phyloP scores from a whole-genome alignment of 192 early-diverging fungal species.

The Backusella australiensis region DNA sequence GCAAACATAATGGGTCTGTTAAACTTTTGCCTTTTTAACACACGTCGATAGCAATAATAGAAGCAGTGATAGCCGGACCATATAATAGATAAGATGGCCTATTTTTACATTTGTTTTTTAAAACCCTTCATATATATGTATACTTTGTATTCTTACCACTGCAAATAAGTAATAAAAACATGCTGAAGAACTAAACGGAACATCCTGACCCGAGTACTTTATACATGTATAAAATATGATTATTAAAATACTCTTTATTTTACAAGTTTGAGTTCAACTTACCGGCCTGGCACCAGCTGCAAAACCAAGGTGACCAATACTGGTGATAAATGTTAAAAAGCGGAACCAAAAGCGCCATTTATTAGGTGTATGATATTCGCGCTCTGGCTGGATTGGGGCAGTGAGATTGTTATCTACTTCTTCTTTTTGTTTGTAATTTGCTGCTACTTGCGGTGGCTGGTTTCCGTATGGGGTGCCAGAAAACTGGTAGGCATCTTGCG shows the following conservation, averaged over 20 bases:
- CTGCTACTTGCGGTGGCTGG: background rate
- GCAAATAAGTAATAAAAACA: conserved; percentile 35
- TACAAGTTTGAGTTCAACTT: conserved; percentile 5
- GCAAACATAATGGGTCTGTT: conserved; percentile 24
- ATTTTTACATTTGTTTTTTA: background rate
- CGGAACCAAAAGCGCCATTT: conserved; percentile 20
- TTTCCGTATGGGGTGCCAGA: conserved; percentile 34
- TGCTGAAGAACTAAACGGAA: conserved; percentile 24
- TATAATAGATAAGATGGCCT: conserved; percentile 28
- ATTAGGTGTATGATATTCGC: conserved; percentile 7
- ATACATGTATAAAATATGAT: background rate
- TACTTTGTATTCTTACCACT: conserved; percentile 13
- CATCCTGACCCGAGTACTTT: conserved; percentile 16
- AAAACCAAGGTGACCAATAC: conserved; percentile 35
- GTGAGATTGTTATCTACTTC: background rate
- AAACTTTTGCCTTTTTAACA: conserved; percentile 11
- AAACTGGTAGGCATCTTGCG: conserved; percentile 29
- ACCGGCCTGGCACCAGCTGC: conserved; percentile 36
- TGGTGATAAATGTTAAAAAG: conserved; percentile 27
- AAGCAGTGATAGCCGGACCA: conserved; percentile 17
- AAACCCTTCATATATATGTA: background rate
- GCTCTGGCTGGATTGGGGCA: background rate
- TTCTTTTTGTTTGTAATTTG: background rate
- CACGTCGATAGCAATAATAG: conserved; percentile 17
- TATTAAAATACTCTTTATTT: background rate